Percentiles rank a stretch among this genome's conserved stretches.
These are phyloP conservation scores for Nemophila menziesii DNA, from an alignment of 257 asterid genomes.

Conservation along the genomic window DNA sequence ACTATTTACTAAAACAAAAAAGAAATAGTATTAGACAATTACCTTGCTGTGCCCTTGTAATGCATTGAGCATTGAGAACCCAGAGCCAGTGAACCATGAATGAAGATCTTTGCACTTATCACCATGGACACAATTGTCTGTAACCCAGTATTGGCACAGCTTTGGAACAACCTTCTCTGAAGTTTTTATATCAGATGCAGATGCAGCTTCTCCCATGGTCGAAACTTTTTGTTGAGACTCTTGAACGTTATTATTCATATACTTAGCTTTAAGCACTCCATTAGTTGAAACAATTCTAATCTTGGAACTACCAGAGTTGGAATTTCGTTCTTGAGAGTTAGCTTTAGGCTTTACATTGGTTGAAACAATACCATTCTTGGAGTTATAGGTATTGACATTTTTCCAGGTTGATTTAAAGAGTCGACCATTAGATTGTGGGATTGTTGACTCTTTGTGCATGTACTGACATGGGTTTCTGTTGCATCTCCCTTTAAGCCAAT, in stretches of 20 bases:
- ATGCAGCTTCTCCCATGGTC: conserved; percentile 6
- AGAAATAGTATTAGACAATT: neutral
- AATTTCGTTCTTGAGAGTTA: conserved; percentile 25
- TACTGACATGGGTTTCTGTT: conserved; percentile 38
- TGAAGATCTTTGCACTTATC: conserved; percentile 37
- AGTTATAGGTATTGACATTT: too few species aligned
- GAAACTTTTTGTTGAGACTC: conserved; percentile 1
- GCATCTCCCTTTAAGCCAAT: conserved; percentile 51
- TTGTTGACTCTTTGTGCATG: conserved; percentile 22
- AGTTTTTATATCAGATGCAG: neutral
- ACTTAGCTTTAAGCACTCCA: neutral
- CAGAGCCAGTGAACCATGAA: conserved; percentile 34
- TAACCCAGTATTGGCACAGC: conserved; percentile 32
- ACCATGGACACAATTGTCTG: conserved; percentile 32
- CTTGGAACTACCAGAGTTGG: conserved; percentile 5
- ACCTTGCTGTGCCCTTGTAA: conserved; percentile 52
- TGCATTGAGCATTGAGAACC: conserved; percentile 33
- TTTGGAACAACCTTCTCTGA: conserved; percentile 13
- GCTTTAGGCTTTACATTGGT: conserved; percentile 5
- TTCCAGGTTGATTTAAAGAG: neutral
- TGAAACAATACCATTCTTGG: neutral
- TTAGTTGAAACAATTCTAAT: conserved; percentile 4
- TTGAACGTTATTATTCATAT: conserved; percentile 1
- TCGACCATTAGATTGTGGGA: conserved; percentile 7
- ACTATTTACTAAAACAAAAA: neutral